Evolutionary conservation across 345 rosid species (phyloP).

Genomic region (Citrus trifoliata): DNA sequence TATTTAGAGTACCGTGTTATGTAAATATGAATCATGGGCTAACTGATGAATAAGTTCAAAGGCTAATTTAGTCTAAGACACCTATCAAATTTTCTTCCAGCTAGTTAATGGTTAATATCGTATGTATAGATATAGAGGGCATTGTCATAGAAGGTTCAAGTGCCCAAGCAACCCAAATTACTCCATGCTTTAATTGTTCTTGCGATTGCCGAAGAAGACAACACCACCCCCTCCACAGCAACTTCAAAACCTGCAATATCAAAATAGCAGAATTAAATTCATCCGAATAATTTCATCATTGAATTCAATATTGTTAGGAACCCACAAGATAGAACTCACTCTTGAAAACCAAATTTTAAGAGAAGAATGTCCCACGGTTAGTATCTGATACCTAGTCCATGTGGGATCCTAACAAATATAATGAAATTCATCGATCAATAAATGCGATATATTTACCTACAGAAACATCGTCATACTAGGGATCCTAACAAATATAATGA

Average conservation of each 20-base stretch:
- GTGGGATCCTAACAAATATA: too few species aligned
- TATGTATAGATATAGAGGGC: neutral
- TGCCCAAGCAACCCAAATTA: neutral
- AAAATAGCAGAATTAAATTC: neutral
- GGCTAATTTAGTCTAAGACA: neutral
- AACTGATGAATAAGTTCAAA: neutral
- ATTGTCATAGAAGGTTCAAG: neutral
- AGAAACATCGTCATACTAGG: too few species aligned
- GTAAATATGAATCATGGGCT: neutral
- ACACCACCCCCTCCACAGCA: neutral
- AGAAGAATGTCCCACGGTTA: rapidly evolving
- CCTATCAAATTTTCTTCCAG: neutral
- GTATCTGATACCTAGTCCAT: rapidly evolving
- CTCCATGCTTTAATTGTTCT: neutral
- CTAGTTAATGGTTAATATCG: neutral
- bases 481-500: too few species aligned
- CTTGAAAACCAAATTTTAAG: too few species aligned
- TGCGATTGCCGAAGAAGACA: neutral
- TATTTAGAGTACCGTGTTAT: neutral
- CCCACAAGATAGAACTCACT: too few species aligned
- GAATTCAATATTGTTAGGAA: too few species aligned
- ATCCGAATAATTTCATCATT: too few species aligned
- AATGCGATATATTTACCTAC: too few species aligned
- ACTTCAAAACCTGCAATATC: neutral
- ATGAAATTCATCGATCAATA: too few species aligned